Evolutionary conservation across 176 grass and related monocot genomes (phyloP).

Genomic region (Juncus effusus): DNA sequence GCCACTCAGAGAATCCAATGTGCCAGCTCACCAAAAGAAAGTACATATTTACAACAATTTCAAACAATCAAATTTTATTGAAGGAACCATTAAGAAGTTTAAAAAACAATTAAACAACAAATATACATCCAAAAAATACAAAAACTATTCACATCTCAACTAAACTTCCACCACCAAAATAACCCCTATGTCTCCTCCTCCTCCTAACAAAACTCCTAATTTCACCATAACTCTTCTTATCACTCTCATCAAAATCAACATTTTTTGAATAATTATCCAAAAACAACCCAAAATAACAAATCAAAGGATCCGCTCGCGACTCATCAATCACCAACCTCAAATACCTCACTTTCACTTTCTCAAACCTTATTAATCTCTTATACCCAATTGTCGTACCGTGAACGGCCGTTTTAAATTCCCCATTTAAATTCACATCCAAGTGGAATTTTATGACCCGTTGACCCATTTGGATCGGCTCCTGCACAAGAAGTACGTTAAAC

Average conservation of each 20-base stretch:
- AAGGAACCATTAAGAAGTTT: background rate
- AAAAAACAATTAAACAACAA: too few relatives aligned
- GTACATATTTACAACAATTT: too few relatives aligned
- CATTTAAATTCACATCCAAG: slow-evolving; percentile 44
- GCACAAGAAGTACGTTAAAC: slow-evolving; percentile 77
- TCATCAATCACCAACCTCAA: slow-evolving; percentile 50
- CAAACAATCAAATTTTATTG: too few relatives aligned
- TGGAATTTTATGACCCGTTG: slow-evolving; percentile 78
- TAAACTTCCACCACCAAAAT: slow-evolving; percentile 18
- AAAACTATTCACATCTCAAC: slow-evolving; percentile 38
- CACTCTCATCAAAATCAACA: slow-evolving; percentile 30
- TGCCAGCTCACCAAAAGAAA: too few relatives aligned
- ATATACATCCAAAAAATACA: background rate
- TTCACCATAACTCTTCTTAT: slow-evolving; percentile 7
- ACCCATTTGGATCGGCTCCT: slow-evolving; percentile 94
- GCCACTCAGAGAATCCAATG: too few relatives aligned
- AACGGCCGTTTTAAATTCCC: slow-evolving; percentile 48
- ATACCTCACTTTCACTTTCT: slow-evolving; percentile 31
- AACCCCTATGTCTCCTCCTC: slow-evolving; percentile 2
- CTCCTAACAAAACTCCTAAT: slow-evolving; percentile 32
- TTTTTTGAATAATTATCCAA: slow-evolving; percentile 45
- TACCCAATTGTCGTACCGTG: slow-evolving; percentile 74
- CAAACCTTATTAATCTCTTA: slow-evolving; percentile 72
- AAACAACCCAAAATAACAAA: slow-evolving; percentile 69
- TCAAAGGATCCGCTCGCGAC: slow-evolving; percentile 58